Evolutionary conservation across 495 filamentous ascomycete species (phyloP), one percentile per base, ranked within the genome.

Genomic region (Aspergillus bertholletiae): DNA sequence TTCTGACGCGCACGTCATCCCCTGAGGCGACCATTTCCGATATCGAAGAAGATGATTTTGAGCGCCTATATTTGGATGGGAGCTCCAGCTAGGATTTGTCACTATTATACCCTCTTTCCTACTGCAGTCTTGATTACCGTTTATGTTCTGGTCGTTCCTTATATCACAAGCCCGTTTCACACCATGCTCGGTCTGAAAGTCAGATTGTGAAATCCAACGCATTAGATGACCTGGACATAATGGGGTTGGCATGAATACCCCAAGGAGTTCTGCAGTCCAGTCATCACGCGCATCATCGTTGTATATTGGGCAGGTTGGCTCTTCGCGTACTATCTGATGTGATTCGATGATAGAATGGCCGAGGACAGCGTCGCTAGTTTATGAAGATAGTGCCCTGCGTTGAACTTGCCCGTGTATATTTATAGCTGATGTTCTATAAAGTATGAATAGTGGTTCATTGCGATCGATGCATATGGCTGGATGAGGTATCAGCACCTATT

Each of bases 21-120:
- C 62, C 72, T 3, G 68, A 74, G 9, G 68, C 52, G 12, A 76
- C 70, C 11, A 57, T 74, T 24, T 62, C 67, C 1, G 70, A 75
- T 15, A 52, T 60, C 3, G 68, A 70, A 27, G 57, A 64, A 2
- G 56, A 63, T 13, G 63, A 71, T 20, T 65, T 72, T 57, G 62
- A 65, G 23, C 56, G 55, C 4, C 62, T 73, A 6, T 76, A 72
- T 55, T 54, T 74, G 51, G 60, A 65, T 34, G 61, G 60, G 48
- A 64, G 48, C 56, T 53, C 56, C 12, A 57, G 63, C 37, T 72
- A 62, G 48, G 48, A 11, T 18, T 32, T 28, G 7, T 20, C 23
- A n/a, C 28, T 34, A 15, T 45, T 17, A 32, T 15, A 17, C 20
- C 4, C 18, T 40, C n/a, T 58, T 49, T 18, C 15, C 20, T 30